Evolutionary conservation across 192 early-diverging fungal species (phyloP).

Genomic region (Thamnidium elegans): DNA sequence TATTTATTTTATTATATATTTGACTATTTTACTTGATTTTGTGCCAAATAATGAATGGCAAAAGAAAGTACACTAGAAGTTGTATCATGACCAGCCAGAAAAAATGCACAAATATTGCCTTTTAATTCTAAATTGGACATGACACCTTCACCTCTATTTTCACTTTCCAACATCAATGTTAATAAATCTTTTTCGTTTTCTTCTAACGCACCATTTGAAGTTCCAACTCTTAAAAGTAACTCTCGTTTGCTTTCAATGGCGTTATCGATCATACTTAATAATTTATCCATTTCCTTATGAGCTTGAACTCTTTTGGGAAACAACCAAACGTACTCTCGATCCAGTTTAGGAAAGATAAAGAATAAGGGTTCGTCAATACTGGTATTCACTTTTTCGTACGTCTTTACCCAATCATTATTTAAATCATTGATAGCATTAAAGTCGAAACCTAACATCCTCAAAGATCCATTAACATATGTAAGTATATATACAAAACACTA

Average conservation of each 20-base stretch:
- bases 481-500: not conserved
- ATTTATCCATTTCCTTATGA: conserved; percentile 7
- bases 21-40: conserved; percentile 31
- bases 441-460: no score
- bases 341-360: conserved; percentile 23
- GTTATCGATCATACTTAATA: conserved; percentile 16
- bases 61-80: conserved; percentile 34
- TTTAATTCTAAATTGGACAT: not conserved
- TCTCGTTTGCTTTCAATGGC: conserved; percentile 25
- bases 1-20: not conserved
- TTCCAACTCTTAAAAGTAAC: not conserved
- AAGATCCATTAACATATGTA: not conserved
- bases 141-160: not conserved
- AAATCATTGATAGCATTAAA: not conserved
- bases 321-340: conserved; percentile 6
- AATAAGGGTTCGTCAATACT: not conserved
- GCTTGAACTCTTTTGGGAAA: conserved; percentile 13
- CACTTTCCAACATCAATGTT: conserved; percentile 55
- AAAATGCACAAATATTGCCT: conserved; percentile 28
- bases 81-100: conserved; percentile 49
- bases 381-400: conserved; percentile 8
- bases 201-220: not conserved
- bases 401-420: not conserved
- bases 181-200: conserved; percentile 44
- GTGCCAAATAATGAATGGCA: conserved; percentile 48